A percentile compares a stretch with the other conserved stretches of the same genome.
Conservation (phyloP, 768 basidiomycete species). For the Trametes cinnabarina region DNA sequence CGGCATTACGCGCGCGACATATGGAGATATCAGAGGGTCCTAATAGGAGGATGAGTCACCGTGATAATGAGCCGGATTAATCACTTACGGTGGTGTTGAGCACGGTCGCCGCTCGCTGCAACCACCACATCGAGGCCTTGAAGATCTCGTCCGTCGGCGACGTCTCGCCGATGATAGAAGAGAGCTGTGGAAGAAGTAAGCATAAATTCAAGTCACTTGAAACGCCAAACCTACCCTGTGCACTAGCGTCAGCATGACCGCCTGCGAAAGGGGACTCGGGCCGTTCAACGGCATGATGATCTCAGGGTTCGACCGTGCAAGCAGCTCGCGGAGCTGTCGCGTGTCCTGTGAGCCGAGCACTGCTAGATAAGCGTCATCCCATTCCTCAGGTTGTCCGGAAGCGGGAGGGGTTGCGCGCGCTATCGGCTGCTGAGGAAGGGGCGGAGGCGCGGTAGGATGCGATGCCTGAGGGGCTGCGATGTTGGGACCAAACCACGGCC, state of each 20-base stretch:
- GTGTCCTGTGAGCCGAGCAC: constrained; percentile 75
- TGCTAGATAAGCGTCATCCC: constrained; percentile 81
- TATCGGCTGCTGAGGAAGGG: constrained; percentile 41
- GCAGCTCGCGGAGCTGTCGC: constrained; percentile 69
- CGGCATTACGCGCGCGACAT: constrained; percentile 77
- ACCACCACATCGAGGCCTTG: constrained; percentile 84
- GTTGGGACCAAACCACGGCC: constrained; percentile 57
- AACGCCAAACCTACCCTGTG: constrained; percentile 58
- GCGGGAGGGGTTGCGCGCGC: constrained; percentile 37
- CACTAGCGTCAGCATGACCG: constrained; percentile 79
- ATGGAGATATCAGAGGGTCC: constrained; percentile 82
- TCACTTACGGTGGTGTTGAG: constrained; percentile 67
- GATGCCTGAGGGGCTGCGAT: constrained; percentile 84
- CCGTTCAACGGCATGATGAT: constrained; percentile 76
- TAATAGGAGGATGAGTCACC: constrained; percentile 28
- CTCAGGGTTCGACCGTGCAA: constrained; percentile 74
- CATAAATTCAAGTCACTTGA: background rate
- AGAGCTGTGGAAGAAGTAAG: constrained; percentile 46
- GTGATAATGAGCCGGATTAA: background rate
- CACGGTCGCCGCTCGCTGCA: constrained; percentile 69
- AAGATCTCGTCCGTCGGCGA: constrained; percentile 77
- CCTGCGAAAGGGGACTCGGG: constrained; percentile 71
- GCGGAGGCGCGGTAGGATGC: constrained; percentile 72
- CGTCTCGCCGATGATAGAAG: constrained; percentile 70
- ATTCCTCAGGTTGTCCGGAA: constrained; percentile 65